Evolutionary conservation across 202 grass and related monocot species (phyloP).

Genomic region (Dendrocalamus latiflorus): DNA sequence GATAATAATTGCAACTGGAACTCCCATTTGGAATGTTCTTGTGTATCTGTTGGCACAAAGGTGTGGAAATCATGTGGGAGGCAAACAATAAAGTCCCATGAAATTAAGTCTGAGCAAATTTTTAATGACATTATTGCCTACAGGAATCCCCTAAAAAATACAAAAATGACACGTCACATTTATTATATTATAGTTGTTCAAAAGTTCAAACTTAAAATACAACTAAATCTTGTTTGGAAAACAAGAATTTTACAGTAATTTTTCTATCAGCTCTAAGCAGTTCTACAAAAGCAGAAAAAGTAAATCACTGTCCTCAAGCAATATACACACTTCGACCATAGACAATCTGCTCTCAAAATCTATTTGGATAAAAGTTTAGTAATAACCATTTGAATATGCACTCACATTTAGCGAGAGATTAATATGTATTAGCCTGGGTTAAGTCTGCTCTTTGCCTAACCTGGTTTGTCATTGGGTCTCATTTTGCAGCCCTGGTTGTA

Average conservation of each 20-base stretch:
- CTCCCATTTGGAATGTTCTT: not conserved
- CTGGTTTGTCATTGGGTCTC: too few species aligned
- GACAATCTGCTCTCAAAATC: not conserved
- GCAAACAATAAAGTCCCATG: not conserved
- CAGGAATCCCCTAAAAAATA: not conserved
- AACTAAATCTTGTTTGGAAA: not conserved
- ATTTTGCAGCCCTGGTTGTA: too few species aligned
- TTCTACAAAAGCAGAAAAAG: not conserved
- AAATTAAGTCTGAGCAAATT: not conserved
- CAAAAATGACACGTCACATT: not conserved
- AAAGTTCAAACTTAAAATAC: not conserved
- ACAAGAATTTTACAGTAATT: not conserved
- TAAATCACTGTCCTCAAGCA: not conserved
- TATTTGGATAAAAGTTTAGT: not conserved
- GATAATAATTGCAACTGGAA: not conserved
- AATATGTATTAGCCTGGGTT: not conserved
- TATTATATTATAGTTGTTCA: not conserved
- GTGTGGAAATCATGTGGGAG: not conserved
- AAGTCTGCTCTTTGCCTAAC: too few species aligned
- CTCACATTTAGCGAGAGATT: not conserved
- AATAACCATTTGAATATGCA: conserved; percentile 5
- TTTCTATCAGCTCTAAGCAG: not conserved
- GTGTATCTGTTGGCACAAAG: not conserved
- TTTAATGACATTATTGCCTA: not conserved
- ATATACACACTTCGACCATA: not conserved